phyloP scores from a whole-genome alignment of 805 yeast genomes.

The Candida loeiensis region DNA sequence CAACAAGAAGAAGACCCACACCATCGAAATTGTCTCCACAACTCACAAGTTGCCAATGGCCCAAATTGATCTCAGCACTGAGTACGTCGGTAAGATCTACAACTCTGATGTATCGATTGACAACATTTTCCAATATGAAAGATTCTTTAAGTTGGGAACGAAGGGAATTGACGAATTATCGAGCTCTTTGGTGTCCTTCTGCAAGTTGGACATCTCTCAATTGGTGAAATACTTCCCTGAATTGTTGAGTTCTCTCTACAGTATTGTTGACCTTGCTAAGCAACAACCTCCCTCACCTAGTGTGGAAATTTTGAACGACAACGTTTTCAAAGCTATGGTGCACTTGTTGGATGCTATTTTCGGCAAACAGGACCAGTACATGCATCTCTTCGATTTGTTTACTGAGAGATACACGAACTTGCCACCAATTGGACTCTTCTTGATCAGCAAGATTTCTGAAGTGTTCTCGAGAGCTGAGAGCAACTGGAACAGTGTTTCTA shows the following conservation, averaged over 20 bases:
- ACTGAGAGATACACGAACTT: constrained; percentile 31
- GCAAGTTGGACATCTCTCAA: constrained; percentile 51
- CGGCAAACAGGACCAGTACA: constrained; percentile 63
- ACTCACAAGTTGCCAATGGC: constrained; percentile 37
- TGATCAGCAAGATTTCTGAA: constrained; percentile 45
- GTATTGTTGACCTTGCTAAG: constrained; percentile 27
- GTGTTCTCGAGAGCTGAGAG: constrained; percentile 47
- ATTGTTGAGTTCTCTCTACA: constrained; percentile 38
- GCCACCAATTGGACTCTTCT: constrained; percentile 50
- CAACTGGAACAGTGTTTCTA: constrained; percentile 60
- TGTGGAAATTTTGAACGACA: constrained; percentile 30
- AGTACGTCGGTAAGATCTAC: constrained; percentile 65
- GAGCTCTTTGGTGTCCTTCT: constrained; percentile 46
- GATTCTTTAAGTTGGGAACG: constrained; percentile 40
- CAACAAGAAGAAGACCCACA: constrained; percentile 38
- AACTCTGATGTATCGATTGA: constrained; percentile 57
- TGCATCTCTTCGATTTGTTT: constrained; percentile 53
- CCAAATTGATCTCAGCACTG: constrained; percentile 53
- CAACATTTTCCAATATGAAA: constrained; percentile 51
- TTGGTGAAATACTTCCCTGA: constrained; percentile 61
- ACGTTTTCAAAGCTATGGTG: constrained; percentile 52
- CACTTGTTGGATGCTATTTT: constrained; percentile 59
- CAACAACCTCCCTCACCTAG: constrained; percentile 22
- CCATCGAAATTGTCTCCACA: constrained; percentile 42
- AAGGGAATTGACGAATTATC: constrained; percentile 44